phyloP scores from a whole-genome alignment of 768 basidiomycete genomes.

The Termitomyces eurrhizus region DNA sequence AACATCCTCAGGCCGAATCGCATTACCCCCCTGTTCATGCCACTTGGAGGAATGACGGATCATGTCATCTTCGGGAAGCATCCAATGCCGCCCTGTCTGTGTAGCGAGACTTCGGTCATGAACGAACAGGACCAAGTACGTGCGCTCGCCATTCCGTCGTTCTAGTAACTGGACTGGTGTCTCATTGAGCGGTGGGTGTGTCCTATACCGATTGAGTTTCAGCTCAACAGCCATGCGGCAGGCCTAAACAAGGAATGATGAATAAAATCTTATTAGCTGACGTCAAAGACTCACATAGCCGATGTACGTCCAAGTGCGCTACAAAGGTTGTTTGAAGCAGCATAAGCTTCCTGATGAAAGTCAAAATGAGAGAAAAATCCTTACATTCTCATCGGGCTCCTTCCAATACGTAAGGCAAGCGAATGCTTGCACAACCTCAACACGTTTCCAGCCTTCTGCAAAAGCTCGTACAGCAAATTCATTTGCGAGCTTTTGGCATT shows the following conservation, averaged over 20 bases:
- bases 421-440: conserved; percentile 88
- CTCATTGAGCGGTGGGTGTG: conserved; percentile 54
- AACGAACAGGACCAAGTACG: conserved; percentile 81
- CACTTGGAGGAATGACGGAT: conserved; percentile 65
- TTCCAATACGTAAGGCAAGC: conserved; percentile 89
- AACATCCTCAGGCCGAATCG: conserved; percentile 73
- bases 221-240: conserved; percentile 88
- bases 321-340: conserved; percentile 14
- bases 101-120: conserved; percentile 85
- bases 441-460: conserved; percentile 70
- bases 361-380: conserved; percentile 3
- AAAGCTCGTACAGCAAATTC: conserved; percentile 77
- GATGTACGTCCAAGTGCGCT: conserved; percentile 87
- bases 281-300: conserved; percentile 58
- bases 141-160: conserved; percentile 81
- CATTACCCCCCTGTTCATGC: conserved; percentile 58
- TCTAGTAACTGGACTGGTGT: conserved; percentile 64
- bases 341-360: conserved; percentile 11
- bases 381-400: conserved; percentile 79
- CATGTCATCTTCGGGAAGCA: conserved; percentile 84
- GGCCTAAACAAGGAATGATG: conserved; percentile 40
- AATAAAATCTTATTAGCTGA: background rate
- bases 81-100: conserved; percentile 84
- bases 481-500: conserved; percentile 68
- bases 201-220: conserved; percentile 66